phyloP scores from a whole-genome alignment of 2,329 filamentous ascomycete genomes.

The Cladosporium phlei region DNA sequence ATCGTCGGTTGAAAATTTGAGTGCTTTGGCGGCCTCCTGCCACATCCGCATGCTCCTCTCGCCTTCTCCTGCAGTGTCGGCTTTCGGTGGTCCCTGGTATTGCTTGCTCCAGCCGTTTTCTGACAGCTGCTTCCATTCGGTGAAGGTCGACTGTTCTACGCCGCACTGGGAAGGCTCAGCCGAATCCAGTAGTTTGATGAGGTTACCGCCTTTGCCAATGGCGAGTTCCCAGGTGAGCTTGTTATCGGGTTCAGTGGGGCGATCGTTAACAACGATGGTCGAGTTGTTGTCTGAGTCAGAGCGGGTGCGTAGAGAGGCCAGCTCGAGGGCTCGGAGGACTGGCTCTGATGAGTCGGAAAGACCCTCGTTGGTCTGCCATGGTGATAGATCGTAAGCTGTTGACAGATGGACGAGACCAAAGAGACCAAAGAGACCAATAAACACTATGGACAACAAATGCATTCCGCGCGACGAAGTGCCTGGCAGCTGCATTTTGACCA shows the following conservation, averaged over 20 bases:
- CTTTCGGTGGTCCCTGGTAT: background rate
- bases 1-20: background rate
- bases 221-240: background rate
- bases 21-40: background rate
- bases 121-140: background rate
- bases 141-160: conserved; percentile 4
- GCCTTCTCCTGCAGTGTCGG: no score
- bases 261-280: background rate
- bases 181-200: conserved; percentile 1
- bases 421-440: no score
- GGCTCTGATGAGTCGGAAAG: background rate
- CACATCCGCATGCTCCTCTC: background rate
- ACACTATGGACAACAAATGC: no score
- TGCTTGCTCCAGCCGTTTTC: background rate
- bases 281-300: background rate
- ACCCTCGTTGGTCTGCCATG: background rate
- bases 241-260: background rate
- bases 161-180: background rate
- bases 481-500: no score
- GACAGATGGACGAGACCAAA: background rate
- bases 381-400: background rate
- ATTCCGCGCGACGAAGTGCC: no score
- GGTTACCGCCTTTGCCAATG: conserved; percentile 1
- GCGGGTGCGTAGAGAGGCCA: background rate
- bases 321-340: background rate